Conservation (phyloP, 2,329 filamentous ascomycete species). For the Claviceps sp. region DNA sequence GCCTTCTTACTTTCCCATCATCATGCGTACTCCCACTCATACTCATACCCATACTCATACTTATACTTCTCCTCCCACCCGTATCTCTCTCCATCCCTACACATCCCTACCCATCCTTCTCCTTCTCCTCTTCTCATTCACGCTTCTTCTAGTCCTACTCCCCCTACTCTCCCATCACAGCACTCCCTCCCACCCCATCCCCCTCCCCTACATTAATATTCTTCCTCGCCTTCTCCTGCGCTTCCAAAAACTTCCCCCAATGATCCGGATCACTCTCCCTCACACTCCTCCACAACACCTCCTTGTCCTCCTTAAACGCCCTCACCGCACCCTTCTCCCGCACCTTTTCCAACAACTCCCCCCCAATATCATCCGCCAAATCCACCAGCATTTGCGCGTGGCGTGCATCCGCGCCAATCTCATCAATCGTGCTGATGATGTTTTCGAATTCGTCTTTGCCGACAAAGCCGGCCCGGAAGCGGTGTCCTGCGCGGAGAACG, state of each 20-base stretch:
- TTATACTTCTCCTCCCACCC: too few relatives aligned
- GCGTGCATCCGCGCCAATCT: conserved; percentile 36
- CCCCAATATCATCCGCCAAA: conserved; percentile 49
- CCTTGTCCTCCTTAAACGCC: conserved; percentile 46
- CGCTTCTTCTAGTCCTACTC: too few relatives aligned
- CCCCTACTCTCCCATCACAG: neutral
- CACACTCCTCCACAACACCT: conserved; percentile 33
- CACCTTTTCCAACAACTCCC: conserved; percentile 42
- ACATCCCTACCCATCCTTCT: too few relatives aligned
- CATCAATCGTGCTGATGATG: conserved; percentile 33
- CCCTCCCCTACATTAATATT: conserved; percentile 28
- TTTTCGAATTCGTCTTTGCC: conserved; percentile 38
- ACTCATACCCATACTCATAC: too few relatives aligned
- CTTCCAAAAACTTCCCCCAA: conserved; percentile 49
- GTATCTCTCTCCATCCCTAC: too few relatives aligned
- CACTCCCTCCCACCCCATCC: conserved; percentile 18
- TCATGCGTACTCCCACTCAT: too few relatives aligned
- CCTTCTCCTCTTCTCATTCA: too few relatives aligned
- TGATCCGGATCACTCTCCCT: conserved; percentile 52
- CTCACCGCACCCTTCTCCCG: conserved; percentile 45
- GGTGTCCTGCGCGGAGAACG: conserved; percentile 40
- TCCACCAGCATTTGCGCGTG: conserved; percentile 42
- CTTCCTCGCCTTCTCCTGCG: conserved; percentile 43
- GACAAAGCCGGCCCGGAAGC: conserved; percentile 40
- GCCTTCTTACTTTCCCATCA: too few relatives aligned